Evolutionary conservation across 2,329 filamentous ascomycete genomes (phyloP).

Genomic region (Lecanoromycetidae sp.): DNA sequence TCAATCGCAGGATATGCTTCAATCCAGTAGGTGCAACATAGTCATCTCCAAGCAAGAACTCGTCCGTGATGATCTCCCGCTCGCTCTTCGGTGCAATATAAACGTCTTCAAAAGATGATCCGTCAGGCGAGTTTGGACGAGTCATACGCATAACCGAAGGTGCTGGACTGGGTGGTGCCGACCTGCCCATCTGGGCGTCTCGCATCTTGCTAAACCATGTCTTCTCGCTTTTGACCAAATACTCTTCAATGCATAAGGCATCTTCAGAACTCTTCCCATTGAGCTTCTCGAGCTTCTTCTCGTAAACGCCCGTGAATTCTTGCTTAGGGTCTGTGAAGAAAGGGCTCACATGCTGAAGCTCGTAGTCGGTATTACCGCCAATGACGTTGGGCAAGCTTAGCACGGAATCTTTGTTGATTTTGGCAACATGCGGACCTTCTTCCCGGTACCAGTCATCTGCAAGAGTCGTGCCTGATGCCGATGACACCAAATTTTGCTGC

Average conservation of each 20-base stretch:
- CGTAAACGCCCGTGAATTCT: constrained; percentile 48
- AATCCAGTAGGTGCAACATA: constrained; percentile 46
- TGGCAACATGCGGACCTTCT: background rate
- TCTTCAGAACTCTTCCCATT: constrained; percentile 46
- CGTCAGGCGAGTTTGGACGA: background rate
- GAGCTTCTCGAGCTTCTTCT: constrained; percentile 45
- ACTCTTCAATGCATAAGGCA: constrained; percentile 53
- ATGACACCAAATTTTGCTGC: too few species aligned
- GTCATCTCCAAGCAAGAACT: constrained; percentile 45
- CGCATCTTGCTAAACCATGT: constrained; percentile 52
- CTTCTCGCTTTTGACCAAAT: constrained; percentile 53
- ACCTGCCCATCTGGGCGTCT: constrained; percentile 45
- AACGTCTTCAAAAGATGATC: background rate
- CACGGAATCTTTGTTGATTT: constrained; percentile 7
- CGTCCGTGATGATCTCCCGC: constrained; percentile 8
- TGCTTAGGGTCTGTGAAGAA: constrained; percentile 55
- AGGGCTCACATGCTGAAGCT: constrained; percentile 53
- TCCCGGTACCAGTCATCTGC: background rate
- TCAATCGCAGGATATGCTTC: constrained; percentile 42
- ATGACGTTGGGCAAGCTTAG: constrained; percentile 44
- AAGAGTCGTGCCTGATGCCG: background rate
- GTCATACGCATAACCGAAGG: constrained; percentile 22
- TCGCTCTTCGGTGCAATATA: background rate
- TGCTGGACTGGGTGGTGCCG: constrained; percentile 28
- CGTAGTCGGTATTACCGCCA: constrained; percentile 50